Evolutionary conservation across 2,329 filamentous ascomycete species (phyloP), one percentile per base, ranked within the genome.

Genomic region (Penicillium sp.): DNA sequence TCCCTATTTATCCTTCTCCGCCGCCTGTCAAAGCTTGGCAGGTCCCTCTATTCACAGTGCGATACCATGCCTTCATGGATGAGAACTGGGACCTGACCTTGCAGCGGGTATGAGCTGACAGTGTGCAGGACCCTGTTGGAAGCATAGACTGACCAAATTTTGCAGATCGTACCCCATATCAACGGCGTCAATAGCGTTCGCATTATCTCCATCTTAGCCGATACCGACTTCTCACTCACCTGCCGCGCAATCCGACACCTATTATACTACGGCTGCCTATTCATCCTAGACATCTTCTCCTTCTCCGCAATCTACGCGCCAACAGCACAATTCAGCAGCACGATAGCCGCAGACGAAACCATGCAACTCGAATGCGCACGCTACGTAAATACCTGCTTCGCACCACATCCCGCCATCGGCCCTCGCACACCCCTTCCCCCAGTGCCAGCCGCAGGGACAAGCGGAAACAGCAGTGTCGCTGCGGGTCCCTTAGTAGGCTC

Each of bases 281-380:
- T 96, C 24, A 82, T 97, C 48, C 83, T 97, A 10, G 94, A 99
- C 74, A 89, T 96, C 63, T 97, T 97, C 78, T 91, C 94, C 70
- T 99, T 97, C 70, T 81, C 86, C 29, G 90, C 89, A 39, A 93
- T 95, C 64, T 99, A 99, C 68, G 91, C 92, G 0, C 86, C 87
- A 0, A 90, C 90, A 0, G 81, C 85, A 0, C 86, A 89, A 34
- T 87, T 99, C 52, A 84, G 87, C 56, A 83, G 86, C 56, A 73
- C 70, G 29, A 95, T 99, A 64, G 80, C 94, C 29, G 80, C 83
- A 39, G 90, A 96, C 65, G 78, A 82, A 38, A 84, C 84, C 51
- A 85, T 95, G 74, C 86, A 95, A 53, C 88, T 90, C 59, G 94
- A 99, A 75, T 97, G 94, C 65, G 85, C 86, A 6, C 82, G 85